Evolutionary conservation across 1,284 basidiomycete genomes (phyloP).

Genomic region (Fomitopsis betulina): DNA sequence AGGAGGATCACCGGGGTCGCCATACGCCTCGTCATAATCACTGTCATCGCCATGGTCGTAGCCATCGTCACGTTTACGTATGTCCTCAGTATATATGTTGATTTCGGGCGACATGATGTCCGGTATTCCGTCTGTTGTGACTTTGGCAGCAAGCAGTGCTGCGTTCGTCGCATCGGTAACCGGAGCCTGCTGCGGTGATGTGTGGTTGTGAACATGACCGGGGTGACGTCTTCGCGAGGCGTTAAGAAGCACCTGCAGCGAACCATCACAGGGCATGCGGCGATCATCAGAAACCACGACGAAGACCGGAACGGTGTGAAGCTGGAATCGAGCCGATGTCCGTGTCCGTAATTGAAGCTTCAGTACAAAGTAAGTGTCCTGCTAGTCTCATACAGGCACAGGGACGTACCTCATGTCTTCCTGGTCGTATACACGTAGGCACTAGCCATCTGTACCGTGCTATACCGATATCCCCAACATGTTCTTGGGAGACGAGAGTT

Average conservation of each 20-base stretch:
- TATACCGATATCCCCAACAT: background rate
- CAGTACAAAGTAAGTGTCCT: background rate
- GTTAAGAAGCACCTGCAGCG: background rate
- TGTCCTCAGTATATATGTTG: too few relatives aligned
- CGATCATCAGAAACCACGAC: background rate
- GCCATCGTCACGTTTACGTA: too few relatives aligned
- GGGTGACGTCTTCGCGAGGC: background rate
- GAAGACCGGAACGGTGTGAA: background rate
- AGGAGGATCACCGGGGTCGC: background rate
- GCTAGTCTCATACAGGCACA: too few relatives aligned
- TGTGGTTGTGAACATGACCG: background rate
- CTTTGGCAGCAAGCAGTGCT: too few relatives aligned
- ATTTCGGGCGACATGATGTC: too few relatives aligned
- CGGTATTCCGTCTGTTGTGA: too few relatives aligned
- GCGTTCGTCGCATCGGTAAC: too few relatives aligned
- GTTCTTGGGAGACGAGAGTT: background rate
- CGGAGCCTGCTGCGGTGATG: background rate
- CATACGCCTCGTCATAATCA: background rate
- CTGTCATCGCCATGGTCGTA: too few relatives aligned
- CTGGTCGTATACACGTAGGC: background rate
- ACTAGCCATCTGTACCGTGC: background rate
- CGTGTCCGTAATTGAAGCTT: background rate
- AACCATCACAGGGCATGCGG: background rate
- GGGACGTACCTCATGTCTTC: background rate
- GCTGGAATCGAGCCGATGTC: background rate